Evolutionary conservation across 2,329 filamentous ascomycete genomes (phyloP).

Genomic region (Phyllosticta citriasiana): DNA sequence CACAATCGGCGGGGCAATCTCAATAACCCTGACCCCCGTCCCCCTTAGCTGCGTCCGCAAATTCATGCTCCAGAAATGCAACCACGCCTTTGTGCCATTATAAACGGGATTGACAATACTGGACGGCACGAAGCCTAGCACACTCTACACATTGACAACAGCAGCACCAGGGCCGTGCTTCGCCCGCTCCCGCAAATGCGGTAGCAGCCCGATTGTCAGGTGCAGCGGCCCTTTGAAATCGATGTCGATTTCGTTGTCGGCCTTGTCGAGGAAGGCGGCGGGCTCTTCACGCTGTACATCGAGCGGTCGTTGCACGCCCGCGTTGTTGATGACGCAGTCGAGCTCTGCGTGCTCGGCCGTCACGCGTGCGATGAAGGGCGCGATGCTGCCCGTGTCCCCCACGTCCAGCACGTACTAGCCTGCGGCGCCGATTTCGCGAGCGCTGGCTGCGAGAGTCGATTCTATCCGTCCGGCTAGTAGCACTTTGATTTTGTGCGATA

Average conservation of each 20-base stretch:
- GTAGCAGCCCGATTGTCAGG: constrained; percentile 38
- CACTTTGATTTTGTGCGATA: constrained; percentile 39
- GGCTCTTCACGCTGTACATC: constrained; percentile 30
- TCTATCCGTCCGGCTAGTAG: constrained; percentile 47
- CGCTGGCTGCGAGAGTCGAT: constrained; percentile 38
- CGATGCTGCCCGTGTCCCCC: constrained; percentile 34
- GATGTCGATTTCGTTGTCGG: constrained; percentile 49
- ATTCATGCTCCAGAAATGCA: constrained; percentile 49
- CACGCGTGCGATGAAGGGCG: constrained; percentile 36
- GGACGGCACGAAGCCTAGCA: constrained; percentile 44
- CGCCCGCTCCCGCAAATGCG: constrained; percentile 30
- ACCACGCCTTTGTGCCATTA: constrained; percentile 49
- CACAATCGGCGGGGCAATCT: constrained; percentile 48
- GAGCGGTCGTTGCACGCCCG: constrained; percentile 47
- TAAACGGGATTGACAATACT: constrained; percentile 48
- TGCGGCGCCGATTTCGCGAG: constrained; percentile 34
- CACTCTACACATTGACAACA: constrained; percentile 46
- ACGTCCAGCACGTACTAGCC: constrained; percentile 47
- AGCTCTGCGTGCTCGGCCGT: constrained; percentile 39
- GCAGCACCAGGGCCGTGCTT: constrained; percentile 25
- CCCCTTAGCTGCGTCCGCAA: constrained; percentile 40
- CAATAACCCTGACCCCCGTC: constrained; percentile 39
- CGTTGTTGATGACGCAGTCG: constrained; percentile 52
- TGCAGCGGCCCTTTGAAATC: constrained; percentile 51
- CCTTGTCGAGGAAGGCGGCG: constrained; percentile 38